Evolutionary conservation across 1,284 basidiomycete species (phyloP), one percentile per base, ranked within the genome.

Genomic region (Rhodotorula sp.): DNA sequence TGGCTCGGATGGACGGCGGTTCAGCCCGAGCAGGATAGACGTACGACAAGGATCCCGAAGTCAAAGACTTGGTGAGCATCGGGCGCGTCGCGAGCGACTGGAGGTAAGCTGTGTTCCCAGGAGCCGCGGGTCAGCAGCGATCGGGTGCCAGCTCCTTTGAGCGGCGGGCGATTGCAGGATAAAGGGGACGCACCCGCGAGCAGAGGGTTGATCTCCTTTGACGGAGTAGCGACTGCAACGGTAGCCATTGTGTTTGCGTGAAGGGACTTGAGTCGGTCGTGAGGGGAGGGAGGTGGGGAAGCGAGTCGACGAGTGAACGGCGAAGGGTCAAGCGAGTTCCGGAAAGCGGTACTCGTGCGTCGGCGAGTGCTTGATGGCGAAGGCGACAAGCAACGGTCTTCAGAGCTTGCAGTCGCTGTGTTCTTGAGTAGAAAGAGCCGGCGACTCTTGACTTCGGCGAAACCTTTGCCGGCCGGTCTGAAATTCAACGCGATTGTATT

Each of bases 51-150:
- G 58, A 47, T 18, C 69, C 74, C n/a, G 72, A 72, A 1, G 75
- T 76, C 54, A 62, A 58, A 15, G 75, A 73, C 65, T 78, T 78
- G n/a, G 77, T 78, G n/a, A 78, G 65, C 48, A 78, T 62, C 1
- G 77, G 77, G 31, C 68, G 70, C 21, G 70, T 69, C 23, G 75
- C 73, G 54, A 78, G 69, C 29, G 68, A 67, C 26, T 65, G 61
- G 18, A 76, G 66, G 69, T 76, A 76, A 14, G 70, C 75, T 76
- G 65, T 5, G 65, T 8, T 12, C 5, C 5, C n/a, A 34, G 43
- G 31, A 39, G 58, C 12, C 34, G 34, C 29, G 56, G 31, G 63
- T 65, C 39, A 63, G 62, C 61, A 3, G 29, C 29, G 29, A 12
- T 43, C 39, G 39, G 39, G 39, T 14, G 39, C 1, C 39, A 43